Base-by-base conservation (phyloP, 345 rosid species). In the Eucalyptus fibrosa region DNA sequence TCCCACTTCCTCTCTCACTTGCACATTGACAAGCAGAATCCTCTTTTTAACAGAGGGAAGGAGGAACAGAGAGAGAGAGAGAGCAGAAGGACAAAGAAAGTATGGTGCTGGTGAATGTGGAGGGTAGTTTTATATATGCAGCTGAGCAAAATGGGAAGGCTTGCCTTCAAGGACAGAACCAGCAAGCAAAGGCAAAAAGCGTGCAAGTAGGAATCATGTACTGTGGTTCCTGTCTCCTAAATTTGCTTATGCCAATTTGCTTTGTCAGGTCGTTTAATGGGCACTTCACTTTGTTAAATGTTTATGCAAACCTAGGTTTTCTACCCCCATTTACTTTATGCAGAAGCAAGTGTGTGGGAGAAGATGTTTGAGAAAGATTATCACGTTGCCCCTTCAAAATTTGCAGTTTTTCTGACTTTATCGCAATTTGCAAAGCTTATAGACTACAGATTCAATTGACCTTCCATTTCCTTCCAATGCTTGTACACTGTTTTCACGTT, bases 171-270 rank as follows among this genome's bases (percentile, higher is more conserved):
- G 83, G 83, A 77, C 50, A 77, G 49, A 89, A 89, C 72, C 55
- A 89, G 62, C 90, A 86, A 67, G 89, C n/a, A 87, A 90, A 88
- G 88, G 30, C 81, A 88, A 88, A 88, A 50, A 89, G 88, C 86
- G 53, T 7, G 83, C 42, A 28, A 34, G 24, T 26, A 81, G 93
- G 90, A 92, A 80, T 91, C 92, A 88, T 32, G 82, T 86, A 88
- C 90, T 69, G 88, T 72, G 90, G 62, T 89, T 28, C 81, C 89
- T 77, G 83, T 77, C 83, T 77, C 83, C 13, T 77, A 12, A 40
- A 40, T 40, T 40, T 77, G 83, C 47, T 40, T 11, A 40, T 77
- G 47, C 47, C 16, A 21, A 77, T 77, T 77, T 77, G 83, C 83
- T 77, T 77, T 77, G 24, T 21, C 83, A 11, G 83, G 83, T 77